Conservation (phyloP, 1,284 basidiomycete species). For the Phellinidium pouzarii region DNA sequence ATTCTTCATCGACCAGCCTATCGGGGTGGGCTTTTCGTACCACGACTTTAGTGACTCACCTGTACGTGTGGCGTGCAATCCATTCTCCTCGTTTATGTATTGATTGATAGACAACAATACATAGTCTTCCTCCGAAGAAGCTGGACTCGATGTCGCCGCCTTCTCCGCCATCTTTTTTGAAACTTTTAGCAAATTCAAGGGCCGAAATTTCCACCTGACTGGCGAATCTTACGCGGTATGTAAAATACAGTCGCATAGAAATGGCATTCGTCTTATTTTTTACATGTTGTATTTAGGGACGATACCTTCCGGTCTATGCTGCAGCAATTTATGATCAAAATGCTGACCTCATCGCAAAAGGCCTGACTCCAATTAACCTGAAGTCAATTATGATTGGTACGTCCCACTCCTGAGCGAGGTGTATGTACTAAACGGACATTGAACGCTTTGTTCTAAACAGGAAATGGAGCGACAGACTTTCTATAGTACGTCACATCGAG, state of each 20-base stretch:
- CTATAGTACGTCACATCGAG: constrained; percentile 31
- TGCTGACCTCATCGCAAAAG: constrained; percentile 45
- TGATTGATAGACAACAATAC: not conserved
- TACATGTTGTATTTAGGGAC: constrained; percentile 44
- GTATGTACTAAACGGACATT: not conserved
- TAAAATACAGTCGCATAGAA: constrained; percentile 6
- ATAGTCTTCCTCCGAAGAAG: constrained; percentile 57
- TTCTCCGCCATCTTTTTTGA: constrained; percentile 72
- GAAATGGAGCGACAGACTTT: constrained; percentile 50
- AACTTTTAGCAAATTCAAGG: constrained; percentile 60
- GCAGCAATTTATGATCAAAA: constrained; percentile 79
- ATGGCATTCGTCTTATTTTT: not conserved
- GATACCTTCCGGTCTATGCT: constrained; percentile 82
- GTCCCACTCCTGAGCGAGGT: not conserved
- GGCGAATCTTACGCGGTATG: constrained; percentile 64
- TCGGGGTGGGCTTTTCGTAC: constrained; percentile 66
- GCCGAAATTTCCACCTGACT: constrained; percentile 63
- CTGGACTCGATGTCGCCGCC: constrained; percentile 59
- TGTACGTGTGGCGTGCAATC: constrained; percentile 28
- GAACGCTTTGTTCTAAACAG: constrained; percentile 27
- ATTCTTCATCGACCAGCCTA: constrained; percentile 66
- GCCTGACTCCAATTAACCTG: constrained; percentile 70
- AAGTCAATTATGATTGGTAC: constrained; percentile 75
- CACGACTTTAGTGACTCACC: constrained; percentile 63
- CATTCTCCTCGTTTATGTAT: not conserved